Conservation (phyloP, 140 eudicot species). For the Flaveria floridana region DNA sequence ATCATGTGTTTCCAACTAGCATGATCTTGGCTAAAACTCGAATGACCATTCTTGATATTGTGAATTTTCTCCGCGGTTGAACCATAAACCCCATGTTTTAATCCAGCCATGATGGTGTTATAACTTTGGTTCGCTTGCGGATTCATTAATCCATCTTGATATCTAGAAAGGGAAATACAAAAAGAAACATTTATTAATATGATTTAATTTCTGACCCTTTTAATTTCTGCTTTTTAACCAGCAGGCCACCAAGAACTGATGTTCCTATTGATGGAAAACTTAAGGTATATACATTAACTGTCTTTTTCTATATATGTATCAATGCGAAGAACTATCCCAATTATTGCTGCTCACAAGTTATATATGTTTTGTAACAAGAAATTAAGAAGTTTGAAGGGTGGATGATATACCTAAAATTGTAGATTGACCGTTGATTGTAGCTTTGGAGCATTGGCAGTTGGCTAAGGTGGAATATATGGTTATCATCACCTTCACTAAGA, state of each 20-base stretch:
- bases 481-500: constrained; percentile 65
- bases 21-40: constrained; percentile 27
- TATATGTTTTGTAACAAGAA: background rate
- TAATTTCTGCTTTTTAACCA: background rate
- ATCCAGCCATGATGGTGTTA: constrained; percentile 36
- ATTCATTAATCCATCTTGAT: constrained; percentile 50
- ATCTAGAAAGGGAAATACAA: constrained; percentile 36
- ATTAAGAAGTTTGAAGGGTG: background rate
- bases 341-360: background rate
- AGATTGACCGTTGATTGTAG: constrained; percentile 51
- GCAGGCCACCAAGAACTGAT: background rate
- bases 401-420: constrained; percentile 56
- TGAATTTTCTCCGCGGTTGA: constrained; percentile 38
- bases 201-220: background rate
- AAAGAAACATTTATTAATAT: background rate
- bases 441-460: constrained; percentile 84
- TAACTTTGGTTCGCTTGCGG: constrained; percentile 36
- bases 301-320: background rate
- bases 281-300: background rate
- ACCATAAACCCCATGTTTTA: constrained; percentile 37
- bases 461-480: constrained; percentile 69
- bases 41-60: constrained; percentile 32
- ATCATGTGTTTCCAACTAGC: constrained; percentile 30
- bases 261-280: constrained; percentile 1
- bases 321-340: background rate